Conservation (phyloP, 1,284 basidiomycete species). For the Pulveroboletus sp. region DNA sequence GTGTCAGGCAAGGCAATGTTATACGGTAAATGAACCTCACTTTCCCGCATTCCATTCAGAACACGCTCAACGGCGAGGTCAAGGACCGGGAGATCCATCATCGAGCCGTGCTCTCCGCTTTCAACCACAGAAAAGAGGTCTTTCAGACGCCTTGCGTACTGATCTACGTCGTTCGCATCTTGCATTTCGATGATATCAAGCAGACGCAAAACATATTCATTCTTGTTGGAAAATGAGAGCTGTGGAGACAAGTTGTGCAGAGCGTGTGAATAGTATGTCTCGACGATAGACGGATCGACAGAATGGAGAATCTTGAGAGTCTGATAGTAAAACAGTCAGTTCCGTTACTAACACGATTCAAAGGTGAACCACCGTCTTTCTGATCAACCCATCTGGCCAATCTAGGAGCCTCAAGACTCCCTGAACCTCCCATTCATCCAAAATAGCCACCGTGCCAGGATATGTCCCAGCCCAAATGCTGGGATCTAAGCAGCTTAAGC, state of each 20-base stretch:
- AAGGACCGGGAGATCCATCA: constrained; percentile 44
- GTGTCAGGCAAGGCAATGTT: constrained; percentile 17
- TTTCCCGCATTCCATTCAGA: constrained; percentile 47
- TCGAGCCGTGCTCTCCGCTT: constrained; percentile 29
- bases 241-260: constrained; percentile 42
- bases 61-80: constrained; percentile 58
- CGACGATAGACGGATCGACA: constrained; percentile 59
- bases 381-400: constrained; percentile 57
- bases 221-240: constrained; percentile 38
- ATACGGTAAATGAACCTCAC: constrained; percentile 39
- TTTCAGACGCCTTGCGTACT: constrained; percentile 55
- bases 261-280: constrained; percentile 52
- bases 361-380: constrained; percentile 50
- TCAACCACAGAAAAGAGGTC: constrained; percentile 50
- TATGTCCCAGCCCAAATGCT: constrained; percentile 65
- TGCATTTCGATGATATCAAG: constrained; percentile 59
- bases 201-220: constrained; percentile 45
- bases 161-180: constrained; percentile 52
- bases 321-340: constrained; percentile 40
- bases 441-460: constrained; percentile 46
- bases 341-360: background rate
- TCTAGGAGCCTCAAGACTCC: constrained; percentile 64
- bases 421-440: constrained; percentile 71
- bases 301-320: constrained; percentile 54
- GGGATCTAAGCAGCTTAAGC: constrained; percentile 58